These are phyloP conservation scores for Trichoderma atrobrunneum DNA, from an alignment of 2,329 filamentous ascomycete genomes.

Conservation along the genomic window DNA sequence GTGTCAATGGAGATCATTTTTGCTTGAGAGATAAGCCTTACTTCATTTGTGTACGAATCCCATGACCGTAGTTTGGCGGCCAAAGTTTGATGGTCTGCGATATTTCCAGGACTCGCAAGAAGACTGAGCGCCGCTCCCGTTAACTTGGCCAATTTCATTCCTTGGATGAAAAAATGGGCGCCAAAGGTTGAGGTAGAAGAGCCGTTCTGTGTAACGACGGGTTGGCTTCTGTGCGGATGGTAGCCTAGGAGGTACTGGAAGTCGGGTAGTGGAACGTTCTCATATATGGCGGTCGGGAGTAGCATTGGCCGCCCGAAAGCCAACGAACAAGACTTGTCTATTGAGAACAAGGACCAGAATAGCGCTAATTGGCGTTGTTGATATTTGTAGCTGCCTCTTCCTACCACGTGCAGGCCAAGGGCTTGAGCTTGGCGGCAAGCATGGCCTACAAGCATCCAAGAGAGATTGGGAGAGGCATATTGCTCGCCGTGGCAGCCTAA, in stretches of 20 bases:
- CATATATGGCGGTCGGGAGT: background rate
- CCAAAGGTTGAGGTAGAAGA: background rate
- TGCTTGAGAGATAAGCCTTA: background rate
- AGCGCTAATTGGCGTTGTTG: slow-evolving; percentile 8
- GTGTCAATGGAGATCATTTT: background rate
- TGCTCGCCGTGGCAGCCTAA: slow-evolving; percentile 4
- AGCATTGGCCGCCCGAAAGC: slow-evolving; percentile 13
- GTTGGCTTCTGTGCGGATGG: background rate
- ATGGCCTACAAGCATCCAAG: slow-evolving; percentile 17
- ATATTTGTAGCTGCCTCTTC: background rate
- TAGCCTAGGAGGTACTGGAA: background rate
- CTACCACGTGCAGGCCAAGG: background rate
- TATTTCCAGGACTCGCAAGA: background rate
- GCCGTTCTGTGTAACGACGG: background rate
- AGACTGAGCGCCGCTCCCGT: background rate
- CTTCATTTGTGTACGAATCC: background rate
- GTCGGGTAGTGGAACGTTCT: background rate
- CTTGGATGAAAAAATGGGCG: background rate
- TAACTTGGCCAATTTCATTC: background rate
- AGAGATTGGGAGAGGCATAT: slow-evolving; percentile 12
- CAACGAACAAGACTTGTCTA: slow-evolving; percentile 16
- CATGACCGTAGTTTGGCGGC: background rate
- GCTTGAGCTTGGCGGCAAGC: slow-evolving; percentile 15
- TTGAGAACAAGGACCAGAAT: slow-evolving; percentile 14
- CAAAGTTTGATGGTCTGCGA: background rate